A percentile compares a stretch with the other conserved stretches of the same genome.
Conservation (phyloP, 768 basidiomycete genomes). For the Candolleomyces aberdarensis region DNA sequence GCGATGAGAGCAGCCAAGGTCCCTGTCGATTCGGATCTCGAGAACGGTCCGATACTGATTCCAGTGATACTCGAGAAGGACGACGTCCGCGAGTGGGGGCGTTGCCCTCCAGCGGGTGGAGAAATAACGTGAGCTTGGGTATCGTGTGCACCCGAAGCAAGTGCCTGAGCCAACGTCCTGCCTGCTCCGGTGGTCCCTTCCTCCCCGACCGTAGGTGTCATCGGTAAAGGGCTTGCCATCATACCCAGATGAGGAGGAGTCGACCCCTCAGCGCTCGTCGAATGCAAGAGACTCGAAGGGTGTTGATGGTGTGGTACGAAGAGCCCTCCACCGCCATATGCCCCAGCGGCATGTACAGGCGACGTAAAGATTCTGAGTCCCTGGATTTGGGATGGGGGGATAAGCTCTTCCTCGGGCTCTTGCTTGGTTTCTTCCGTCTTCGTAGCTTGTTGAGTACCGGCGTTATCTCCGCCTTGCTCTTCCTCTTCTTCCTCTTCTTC, state of each 20-base stretch:
- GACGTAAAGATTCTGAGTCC: slow-evolving; percentile 55
- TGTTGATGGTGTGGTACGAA: slow-evolving; percentile 11
- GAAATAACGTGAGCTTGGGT: neutral
- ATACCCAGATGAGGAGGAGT: neutral
- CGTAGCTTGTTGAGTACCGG: slow-evolving; percentile 5
- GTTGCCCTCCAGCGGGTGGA: neutral
- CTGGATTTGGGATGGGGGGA: slow-evolving; percentile 45
- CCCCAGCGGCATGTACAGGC: slow-evolving; percentile 24
- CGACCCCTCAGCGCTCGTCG: neutral
- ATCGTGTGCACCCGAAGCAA: neutral
- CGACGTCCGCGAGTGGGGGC: slow-evolving; percentile 3
- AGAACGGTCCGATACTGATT: slow-evolving; percentile 28
- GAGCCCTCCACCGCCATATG: slow-evolving; percentile 14
- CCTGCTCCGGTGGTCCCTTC: neutral
- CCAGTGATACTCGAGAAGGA: slow-evolving; percentile 18
- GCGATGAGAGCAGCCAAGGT: slow-evolving; percentile 19
- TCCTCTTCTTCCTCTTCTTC: slow-evolving; percentile 55
- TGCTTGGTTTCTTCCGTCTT: slow-evolving; percentile 7
- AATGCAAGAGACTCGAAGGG: neutral
- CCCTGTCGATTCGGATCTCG: slow-evolving; percentile 29
- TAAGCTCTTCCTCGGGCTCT: slow-evolving; percentile 16
- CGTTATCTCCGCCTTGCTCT: slow-evolving; percentile 10
- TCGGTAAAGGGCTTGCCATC: neutral
- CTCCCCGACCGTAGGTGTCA: neutral
- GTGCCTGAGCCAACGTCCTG: neutral